phyloP scores from a whole-genome alignment of 768 basidiomycete genomes.

The Auriscalpium orientale region DNA sequence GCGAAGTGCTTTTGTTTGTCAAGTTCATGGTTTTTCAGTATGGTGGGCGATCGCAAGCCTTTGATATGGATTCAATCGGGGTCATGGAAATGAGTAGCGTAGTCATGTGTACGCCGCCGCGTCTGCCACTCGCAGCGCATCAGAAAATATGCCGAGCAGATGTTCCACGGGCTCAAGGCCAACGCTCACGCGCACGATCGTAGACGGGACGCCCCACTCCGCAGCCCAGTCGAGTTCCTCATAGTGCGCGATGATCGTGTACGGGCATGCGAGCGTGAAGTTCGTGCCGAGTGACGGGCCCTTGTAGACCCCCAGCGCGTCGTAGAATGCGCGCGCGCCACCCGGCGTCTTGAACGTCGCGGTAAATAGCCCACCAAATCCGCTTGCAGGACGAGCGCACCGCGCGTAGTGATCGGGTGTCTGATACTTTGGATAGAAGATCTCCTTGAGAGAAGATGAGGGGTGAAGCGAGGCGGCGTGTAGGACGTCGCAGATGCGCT shows the following conservation, averaged over 20 bases:
- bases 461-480: conserved; percentile 42
- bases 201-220: conserved; percentile 77
- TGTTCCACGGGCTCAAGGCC: conserved; percentile 70
- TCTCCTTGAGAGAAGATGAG: conserved; percentile 48
- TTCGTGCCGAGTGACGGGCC: conserved; percentile 92
- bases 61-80: too few relatives aligned
- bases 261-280: conserved; percentile 93
- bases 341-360: conserved; percentile 66
- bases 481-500: conserved; percentile 76
- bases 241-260: conserved; percentile 88
- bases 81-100: too few relatives aligned
- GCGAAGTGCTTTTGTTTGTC: too few relatives aligned
- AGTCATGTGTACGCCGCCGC: neutral
- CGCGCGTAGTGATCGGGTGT: conserved; percentile 64
- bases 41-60: too few relatives aligned
- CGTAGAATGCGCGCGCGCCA: conserved; percentile 77
- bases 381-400: conserved; percentile 28
- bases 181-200: conserved; percentile 80
- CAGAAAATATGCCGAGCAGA: conserved; percentile 51
- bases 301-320: conserved; percentile 75
- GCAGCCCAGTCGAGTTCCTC: conserved; percentile 88
- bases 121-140: conserved; percentile 70
- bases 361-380: conserved; percentile 81
- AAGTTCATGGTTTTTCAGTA: too few relatives aligned
- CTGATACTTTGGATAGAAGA: conserved; percentile 85